Conservation (phyloP, 2,329 filamentous ascomycete species). For the Triangularia setosa region DNA sequence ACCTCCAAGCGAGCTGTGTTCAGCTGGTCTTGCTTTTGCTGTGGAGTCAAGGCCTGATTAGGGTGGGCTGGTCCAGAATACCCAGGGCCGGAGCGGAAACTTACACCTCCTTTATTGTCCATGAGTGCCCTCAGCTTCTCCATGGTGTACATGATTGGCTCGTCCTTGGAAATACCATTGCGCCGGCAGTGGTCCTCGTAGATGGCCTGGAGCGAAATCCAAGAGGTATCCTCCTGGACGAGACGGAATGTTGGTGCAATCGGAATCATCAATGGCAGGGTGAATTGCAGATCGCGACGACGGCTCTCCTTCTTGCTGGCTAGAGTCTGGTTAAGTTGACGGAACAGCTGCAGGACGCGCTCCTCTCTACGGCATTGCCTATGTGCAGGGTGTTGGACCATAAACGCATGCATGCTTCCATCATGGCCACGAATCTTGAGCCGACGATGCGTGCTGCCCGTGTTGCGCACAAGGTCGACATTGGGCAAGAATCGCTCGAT, state of each 20-base stretch:
- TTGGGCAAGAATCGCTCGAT: constrained; percentile 96
- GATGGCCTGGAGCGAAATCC: constrained; percentile 88
- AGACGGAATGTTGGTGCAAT: constrained; percentile 91
- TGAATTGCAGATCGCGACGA: constrained; percentile 91
- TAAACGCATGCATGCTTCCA: constrained; percentile 93
- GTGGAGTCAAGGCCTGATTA: constrained; percentile 25
- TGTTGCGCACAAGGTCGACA: constrained; percentile 86
- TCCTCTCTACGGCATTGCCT: constrained; percentile 92
- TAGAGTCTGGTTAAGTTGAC: constrained; percentile 92
- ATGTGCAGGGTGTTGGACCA: constrained; percentile 91
- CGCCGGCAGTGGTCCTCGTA: constrained; percentile 95
- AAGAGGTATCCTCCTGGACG: constrained; percentile 91
- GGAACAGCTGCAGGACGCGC: constrained; percentile 90
- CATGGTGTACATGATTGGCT: constrained; percentile 91
- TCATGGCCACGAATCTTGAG: constrained; percentile 97
- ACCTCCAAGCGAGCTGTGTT: constrained; percentile 79
- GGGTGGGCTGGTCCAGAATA: constrained; percentile 7
- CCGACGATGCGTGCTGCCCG: constrained; percentile 85
- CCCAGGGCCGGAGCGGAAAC: constrained; percentile 26
- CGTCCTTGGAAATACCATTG: constrained; percentile 85
- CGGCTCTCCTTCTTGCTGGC: constrained; percentile 92
- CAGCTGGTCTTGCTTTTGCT: constrained; percentile 66
- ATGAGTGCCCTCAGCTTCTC: constrained; percentile 80
- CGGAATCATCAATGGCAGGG: constrained; percentile 91
- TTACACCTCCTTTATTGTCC: constrained; percentile 61